Base-by-base conservation (phyloP, 169 alveolate genomes). In the Plasmodium gonderi region DNA sequence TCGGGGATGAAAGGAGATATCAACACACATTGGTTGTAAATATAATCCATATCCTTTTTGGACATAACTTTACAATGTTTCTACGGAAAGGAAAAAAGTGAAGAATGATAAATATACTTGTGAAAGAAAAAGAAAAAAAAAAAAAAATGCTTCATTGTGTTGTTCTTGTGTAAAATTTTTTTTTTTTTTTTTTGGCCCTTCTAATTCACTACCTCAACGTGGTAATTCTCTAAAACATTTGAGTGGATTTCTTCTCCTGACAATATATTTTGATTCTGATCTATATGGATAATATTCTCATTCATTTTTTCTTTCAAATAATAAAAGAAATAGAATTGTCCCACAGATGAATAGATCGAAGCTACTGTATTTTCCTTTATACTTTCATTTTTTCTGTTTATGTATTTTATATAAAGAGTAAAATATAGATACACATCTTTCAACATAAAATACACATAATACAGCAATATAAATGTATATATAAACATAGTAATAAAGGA, bases 1-100 rank as follows among this genome's bases (percentile, higher is more conserved):
- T 90, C 94, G 49, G 90, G 45, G 36, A 90, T 67, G 47, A 90
- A 90, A 11, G 94, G 94, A 38, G 94, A 90, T 77, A 90, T 90
- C 23, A 90, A 17, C 17, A 90, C 90, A 45, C 94, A 90, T 7
- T 60, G 74, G 49, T 90, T 12, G 23, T 47, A 78, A 26, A 90
- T 90, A 40, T 77, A 90, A 6, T 78, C 76, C 54, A 31, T 31
- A 36, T 90, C 82, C 14, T 78, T 38, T 38, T 67, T 36, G 31
- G 91, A 40, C 42, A 83, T 29, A 80, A n/a, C 44, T 45, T 42
- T 44, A 42, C 23, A 2, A 33, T 38, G 26, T 44, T 85, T n/a
- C 85, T 85, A 23, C 64, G 54, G 33, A 74, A 60, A 38, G 20
- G 26, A 49, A 26, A 79, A 23, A 60, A 38, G 60, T 11, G 44